Evolutionary conservation across 2,329 filamentous ascomycete genomes (phyloP), one percentile per base, ranked within the genome.

Genomic region (Helotiales sp.): DNA sequence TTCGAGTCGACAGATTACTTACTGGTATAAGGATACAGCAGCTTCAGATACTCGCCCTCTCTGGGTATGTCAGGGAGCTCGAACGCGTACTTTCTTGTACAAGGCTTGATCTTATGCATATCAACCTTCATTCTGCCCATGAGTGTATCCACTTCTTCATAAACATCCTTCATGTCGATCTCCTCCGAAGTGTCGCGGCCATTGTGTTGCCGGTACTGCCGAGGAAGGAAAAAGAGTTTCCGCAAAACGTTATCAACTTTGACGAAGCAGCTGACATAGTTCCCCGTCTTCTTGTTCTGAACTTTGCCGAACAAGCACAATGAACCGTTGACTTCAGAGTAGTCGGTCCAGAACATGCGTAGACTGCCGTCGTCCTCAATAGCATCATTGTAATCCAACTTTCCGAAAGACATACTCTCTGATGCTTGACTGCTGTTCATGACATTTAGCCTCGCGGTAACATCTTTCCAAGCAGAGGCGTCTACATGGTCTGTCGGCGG

Each of bases 241-340:
- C 95, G 85, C 54, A 96, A 74, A 59, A 99, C 90, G 66, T 97
- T 97, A 78, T 99, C 93, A 19, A 99, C 80, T 73, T 98, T 98
- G 72, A 97, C 84, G 69, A 99, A 98, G 68, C 92, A 96, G 75
- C 95, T 99, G 59, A 92, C 88, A 70, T 90, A 93, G 42, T 80
- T 79, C 52, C 84, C 86, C 1, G 85, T 90, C 67, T 86, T 89
- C 73, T 93, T 96, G 76, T 97, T 92, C 67, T 92, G 86, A 24
- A 97, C 93, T 71, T 99, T 99, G 63, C 95, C 95, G 70, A 99
- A 98, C 10, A 99, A 81, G 72, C 92, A 98, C 9, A 99, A 78
- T 66, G 87, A 95, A 58, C 93, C 93, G 68, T 93, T 92, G 71
- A 96, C 79, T 71, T 99, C 95, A 0, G 89, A 91, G 70, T 96